Evolutionary conservation across 345 rosid species (phyloP), one percentile per base, ranked within the genome.

Genomic region (Populus tremula): DNA sequence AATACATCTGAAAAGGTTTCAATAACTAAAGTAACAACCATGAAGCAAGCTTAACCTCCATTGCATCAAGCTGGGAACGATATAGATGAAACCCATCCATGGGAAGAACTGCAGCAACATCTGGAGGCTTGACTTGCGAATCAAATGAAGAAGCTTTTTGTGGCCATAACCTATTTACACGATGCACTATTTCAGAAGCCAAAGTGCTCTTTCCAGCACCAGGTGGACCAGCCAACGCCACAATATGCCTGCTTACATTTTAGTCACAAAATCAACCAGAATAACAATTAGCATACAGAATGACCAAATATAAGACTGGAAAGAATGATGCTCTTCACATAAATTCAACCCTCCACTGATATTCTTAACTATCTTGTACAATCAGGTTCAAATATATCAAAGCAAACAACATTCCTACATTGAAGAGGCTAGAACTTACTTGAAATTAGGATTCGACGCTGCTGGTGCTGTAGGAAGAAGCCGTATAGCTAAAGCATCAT

Each of bases 71-170:
- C 84, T 91, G 93, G 21, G 92, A 91, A 72, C 95, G 90, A 82
- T 91, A 96, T 43, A 93, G 85, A 88, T 91, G 99, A 82, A 96
- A 96, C 29, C 99, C 98, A 87, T 90, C 97, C 98, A 96, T 96
- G 35, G 94, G 94, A 85, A 96, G 86, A 78, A 96, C 90, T 31
- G 79, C 80, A 80, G 97, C 98, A 54, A 89, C 94, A 84, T 92
- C 94, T 2, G 84, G 86, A 21, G 91, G 96, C 38, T 35, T 74
- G 80, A 86, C 97, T 84, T 88, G 88, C 82, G 91, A 87, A 86
- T 90, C 96, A 65, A 88, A 83, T 38, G 89, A 83, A 75, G 85
- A 53, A 89, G 88, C 89, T 78, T 83, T 91, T 78, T 87, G 88
- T 70, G 92, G 90, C 97, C 97, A 92, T 71, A 87, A 82, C 62